Evolutionary conservation across 2,329 filamentous ascomycete genomes (phyloP).

Genomic region (Penicillium polonicum): DNA sequence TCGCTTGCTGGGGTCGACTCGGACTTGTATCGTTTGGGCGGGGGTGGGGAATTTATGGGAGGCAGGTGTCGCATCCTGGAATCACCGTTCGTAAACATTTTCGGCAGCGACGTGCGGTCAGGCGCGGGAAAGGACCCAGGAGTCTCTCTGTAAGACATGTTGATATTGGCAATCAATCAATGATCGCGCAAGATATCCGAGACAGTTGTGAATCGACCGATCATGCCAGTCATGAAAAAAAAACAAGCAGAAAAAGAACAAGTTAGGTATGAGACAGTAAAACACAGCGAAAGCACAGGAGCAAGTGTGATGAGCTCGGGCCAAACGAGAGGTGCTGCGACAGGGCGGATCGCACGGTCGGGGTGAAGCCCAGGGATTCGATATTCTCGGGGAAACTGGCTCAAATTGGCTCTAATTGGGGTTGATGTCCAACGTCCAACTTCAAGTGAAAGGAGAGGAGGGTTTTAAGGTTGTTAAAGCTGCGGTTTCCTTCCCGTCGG

Average conservation of each 20-base stretch:
- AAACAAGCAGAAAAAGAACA: background rate
- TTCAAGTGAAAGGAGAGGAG: background rate
- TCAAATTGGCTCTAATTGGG: too few species aligned
- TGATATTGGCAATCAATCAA: slow-evolving; percentile 1
- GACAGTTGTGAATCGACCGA: background rate
- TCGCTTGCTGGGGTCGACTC: slow-evolving; percentile 24
- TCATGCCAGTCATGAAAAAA: background rate
- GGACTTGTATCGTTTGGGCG: slow-evolving; percentile 26
- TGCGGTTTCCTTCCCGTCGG: background rate
- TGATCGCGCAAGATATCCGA: background rate
- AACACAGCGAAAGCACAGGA: background rate
- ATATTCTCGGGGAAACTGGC: background rate
- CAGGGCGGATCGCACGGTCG: background rate
- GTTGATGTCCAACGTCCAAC: background rate
- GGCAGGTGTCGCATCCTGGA: slow-evolving; percentile 14
- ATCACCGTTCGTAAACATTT: slow-evolving; percentile 17
- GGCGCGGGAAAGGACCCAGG: background rate
- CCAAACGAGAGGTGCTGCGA: background rate
- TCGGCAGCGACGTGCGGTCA: slow-evolving; percentile 1
- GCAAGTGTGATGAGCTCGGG: background rate
- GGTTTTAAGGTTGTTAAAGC: background rate
- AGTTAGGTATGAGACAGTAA: background rate
- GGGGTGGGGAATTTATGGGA: slow-evolving; percentile 22
- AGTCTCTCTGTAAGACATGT: slow-evolving; percentile 2
- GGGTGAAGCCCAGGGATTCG: background rate